Evolutionary conservation across 2,329 filamentous ascomycete species (phyloP), one percentile per base, ranked within the genome.

Genomic region (Pleurostoma richardsiae): DNA sequence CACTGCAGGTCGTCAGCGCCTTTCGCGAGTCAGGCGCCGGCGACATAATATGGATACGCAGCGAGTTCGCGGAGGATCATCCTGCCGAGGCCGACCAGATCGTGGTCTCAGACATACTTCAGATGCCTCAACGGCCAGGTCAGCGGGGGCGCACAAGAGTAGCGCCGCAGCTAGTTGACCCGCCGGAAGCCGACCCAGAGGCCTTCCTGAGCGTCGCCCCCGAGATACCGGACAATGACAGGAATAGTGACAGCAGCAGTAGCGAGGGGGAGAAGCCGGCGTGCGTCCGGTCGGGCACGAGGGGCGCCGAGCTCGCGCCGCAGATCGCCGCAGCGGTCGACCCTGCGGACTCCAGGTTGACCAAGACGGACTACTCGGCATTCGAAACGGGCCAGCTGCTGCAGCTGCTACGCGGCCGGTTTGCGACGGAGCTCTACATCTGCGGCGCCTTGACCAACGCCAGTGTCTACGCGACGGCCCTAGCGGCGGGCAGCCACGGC

Each of bases 401-500:
- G 6, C 75, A 86, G 43, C 76, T 82, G n/a, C 70, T 97, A 41
- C 82, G 91, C n/a, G 83, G 83, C n/a, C 87, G 84, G 52, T 84
- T 96, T 54, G 82, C 95, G 49, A 96, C 90, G 3, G 88, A 96
- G 58, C 72, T 99, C 10, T 96, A 88, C 65, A 80, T 97, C 28
- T 95, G 88, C 59, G 94, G 94, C 27, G 86, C 87, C 40, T 77
- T 95, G 42, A 88, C 86, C 40, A 96, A 97, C 58, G 73, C 95
- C 33, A 91, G 90, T 30, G 84, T 97, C 41, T 90, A 94, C 61
- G 92, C 94, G 6, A 96, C 92, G 1, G 90, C 90, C 4, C 76
- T 95, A 52, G 94, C 96, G 60, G 94, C 92, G 8, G 91, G 89
- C 2, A 81, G 86, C 26, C 87, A 96, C 64, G 94, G 91, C 4